Evolutionary conservation across 208 protist species (phyloP).

Genomic region (Leptomonas seymouri): DNA sequence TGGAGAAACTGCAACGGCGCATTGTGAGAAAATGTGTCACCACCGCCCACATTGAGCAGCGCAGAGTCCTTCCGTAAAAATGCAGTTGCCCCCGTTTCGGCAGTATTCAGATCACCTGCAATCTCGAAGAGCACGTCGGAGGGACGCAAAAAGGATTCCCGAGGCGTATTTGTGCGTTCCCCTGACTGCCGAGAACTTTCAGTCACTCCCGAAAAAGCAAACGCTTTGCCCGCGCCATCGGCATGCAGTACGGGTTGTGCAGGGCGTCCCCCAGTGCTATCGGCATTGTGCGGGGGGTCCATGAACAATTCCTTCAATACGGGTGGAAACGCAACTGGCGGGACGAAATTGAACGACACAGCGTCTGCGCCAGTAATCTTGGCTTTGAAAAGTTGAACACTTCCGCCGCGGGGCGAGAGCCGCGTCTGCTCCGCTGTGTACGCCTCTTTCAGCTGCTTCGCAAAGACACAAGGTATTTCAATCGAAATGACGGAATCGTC

Average conservation of each 20-base stretch:
- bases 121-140: too few species aligned
- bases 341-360: neutral
- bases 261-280: neutral
- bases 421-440: neutral
- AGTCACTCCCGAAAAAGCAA: too few species aligned
- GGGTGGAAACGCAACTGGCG: neutral
- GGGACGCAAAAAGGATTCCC: too few species aligned
- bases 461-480: conserved; percentile 12
- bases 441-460: conserved; percentile 10
- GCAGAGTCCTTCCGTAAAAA: neutral
- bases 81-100: neutral
- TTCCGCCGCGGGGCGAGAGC: neutral
- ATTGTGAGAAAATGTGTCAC: neutral
- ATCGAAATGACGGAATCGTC: neutral
- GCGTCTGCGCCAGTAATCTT: neutral
- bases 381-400: neutral
- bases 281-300: neutral
- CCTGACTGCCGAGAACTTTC: too few species aligned
- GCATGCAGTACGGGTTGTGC: neutral
- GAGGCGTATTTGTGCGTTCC: too few species aligned
- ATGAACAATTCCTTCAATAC: neutral
- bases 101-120: too few species aligned
- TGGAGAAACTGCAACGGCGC: conserved; percentile 20
- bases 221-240: too few species aligned
- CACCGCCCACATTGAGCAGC: neutral